phyloP scores from a whole-genome alignment of 257 asterid species.

The Solanum tarijense region DNA sequence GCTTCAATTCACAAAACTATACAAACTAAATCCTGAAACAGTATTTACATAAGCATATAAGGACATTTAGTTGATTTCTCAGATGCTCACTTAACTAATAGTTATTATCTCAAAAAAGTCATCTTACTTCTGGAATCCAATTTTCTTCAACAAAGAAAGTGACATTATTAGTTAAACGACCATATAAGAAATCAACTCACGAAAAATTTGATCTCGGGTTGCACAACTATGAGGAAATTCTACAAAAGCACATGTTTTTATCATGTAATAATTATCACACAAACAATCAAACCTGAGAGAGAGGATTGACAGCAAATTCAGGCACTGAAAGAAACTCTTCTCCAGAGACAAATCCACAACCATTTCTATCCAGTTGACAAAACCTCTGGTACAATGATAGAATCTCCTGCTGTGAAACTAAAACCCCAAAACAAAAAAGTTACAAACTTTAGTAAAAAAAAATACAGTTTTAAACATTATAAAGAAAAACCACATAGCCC shows the following conservation, averaged over 20 bases:
- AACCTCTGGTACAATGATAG: constrained; percentile 69
- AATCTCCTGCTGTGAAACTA: constrained; percentile 85
- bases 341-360: constrained; percentile 84
- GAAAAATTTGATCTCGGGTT: neutral
- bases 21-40: neutral
- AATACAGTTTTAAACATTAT: neutral
- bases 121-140: neutral
- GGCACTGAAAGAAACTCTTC: constrained; percentile 91
- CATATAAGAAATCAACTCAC: neutral
- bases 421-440: constrained; percentile 3
- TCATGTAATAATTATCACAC: neutral
- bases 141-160: neutral
- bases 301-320: constrained; percentile 83
- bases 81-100: neutral
- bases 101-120: neutral
- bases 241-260: neutral
- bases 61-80: neutral
- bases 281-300: constrained; percentile 45
- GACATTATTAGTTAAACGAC: neutral
- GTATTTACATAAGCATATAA: neutral
- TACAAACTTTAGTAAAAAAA: neutral
- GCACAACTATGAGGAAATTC: neutral
- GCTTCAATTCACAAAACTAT: neutral
- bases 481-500: neutral
- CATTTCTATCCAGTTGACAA: constrained; percentile 78